These are phyloP conservation scores for Nicotiana undulata DNA, from an alignment of 257 asterid genomes.

Conservation along the genomic window DNA sequence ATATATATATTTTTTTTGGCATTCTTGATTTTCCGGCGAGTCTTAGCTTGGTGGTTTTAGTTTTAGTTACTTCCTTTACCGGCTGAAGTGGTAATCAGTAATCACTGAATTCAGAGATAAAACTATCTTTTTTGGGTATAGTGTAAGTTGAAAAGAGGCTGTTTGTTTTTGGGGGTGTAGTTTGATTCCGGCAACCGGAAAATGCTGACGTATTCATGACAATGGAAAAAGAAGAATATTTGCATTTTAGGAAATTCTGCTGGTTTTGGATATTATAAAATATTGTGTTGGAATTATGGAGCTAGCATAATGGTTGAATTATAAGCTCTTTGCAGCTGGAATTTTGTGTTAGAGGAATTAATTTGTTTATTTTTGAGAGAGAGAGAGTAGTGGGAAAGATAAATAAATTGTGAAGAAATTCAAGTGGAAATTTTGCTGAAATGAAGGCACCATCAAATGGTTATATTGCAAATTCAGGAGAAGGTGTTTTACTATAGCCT, in stretches of 20 bases:
- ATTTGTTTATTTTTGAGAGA: neutral
- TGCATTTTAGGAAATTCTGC: neutral
- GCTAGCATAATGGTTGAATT: neutral
- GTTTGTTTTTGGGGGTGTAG: neutral
- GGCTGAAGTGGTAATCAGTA: neutral
- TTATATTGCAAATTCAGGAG: constrained; percentile 64
- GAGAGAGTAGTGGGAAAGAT: constrained; percentile 12
- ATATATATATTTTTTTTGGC: neutral
- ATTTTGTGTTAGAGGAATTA: neutral
- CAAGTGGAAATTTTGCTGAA: constrained; percentile 16
- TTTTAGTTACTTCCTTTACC: neutral
- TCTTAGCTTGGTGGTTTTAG: neutral
- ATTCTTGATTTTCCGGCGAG: constrained; percentile 14
- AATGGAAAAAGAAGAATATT: neutral
- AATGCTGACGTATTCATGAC: neutral
- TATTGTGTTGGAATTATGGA: neutral
- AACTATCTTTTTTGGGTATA: neutral
- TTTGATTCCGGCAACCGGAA: neutral
- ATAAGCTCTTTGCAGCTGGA: constrained; percentile 1
- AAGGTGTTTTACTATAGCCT: constrained; percentile 42
- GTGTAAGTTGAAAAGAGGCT: neutral
- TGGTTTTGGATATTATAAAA: neutral
- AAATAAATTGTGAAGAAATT: constrained; percentile 6
- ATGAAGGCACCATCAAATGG: constrained; percentile 85
- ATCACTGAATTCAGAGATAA: neutral